Evolutionary conservation across 495 filamentous ascomycete genomes (phyloP), one percentile per base, ranked within the genome.

Genomic region (Terfezia boudieri): DNA sequence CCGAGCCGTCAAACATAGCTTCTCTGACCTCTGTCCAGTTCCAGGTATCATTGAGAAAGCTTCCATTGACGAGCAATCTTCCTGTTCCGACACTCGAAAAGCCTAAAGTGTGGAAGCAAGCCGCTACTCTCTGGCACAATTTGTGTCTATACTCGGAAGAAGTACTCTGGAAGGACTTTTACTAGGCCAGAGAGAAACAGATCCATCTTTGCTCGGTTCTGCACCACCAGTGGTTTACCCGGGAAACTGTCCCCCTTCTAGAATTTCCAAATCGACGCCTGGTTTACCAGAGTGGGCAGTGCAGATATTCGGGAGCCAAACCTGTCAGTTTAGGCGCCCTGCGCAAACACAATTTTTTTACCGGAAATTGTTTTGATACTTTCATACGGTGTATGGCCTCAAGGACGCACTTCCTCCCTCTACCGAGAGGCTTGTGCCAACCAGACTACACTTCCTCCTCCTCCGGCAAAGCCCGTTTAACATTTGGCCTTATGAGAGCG

Each of bases 361-460:
- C 71, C 60, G 8, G 72, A 69, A 0, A 68, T 64, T 37, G 61
- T 63, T 8, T 16, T 56, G 56, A 78, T 77, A 58, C 74, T 76
- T 38, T 76, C 75, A 12, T 77, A 69, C 7, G 76, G 76, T 9
- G 75, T 93, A 89, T 4, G 85, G 79, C 57, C 80, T 79, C 35
- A 92, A 67, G 50, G 77, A 80, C 1, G 86, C 84, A 57, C 82
- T 87, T 9, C 86, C 84, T 55, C 86, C 86, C n/a, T n/a, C n/a
- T n/a, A n/a, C n/a, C n/a, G n/a, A n/a, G n/a, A n/a, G n/a, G n/a
- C n/a, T n/a, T n/a, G n/a, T n/a, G n/a, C n/a, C n/a, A n/a, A n/a
- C n/a, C n/a, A n/a, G n/a, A n/a, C n/a, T n/a, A n/a, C 84, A 57
- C 82, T 87, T 9, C 86, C 84, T 55, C 86, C 86, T 43, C 86